These are phyloP conservation scores for Tuber microsphaerosporum DNA, from an alignment of 495 filamentous ascomycete species.

Conservation along the genomic window DNA sequence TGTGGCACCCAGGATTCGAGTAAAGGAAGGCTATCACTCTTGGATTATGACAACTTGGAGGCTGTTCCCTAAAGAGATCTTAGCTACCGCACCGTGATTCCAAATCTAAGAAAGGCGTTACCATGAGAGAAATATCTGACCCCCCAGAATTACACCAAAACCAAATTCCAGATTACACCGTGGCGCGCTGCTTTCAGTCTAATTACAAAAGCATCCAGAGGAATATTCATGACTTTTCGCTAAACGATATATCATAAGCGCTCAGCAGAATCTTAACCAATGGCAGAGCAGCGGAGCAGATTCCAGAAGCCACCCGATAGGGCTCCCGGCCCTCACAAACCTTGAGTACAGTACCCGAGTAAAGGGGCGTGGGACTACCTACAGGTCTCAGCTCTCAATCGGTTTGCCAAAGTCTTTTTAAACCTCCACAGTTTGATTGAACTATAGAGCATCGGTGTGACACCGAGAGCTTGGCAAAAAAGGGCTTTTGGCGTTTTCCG, in stretches of 20 bases:
- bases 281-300: not conserved
- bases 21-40: not conserved
- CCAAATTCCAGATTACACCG: not conserved
- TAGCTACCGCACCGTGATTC: not conserved
- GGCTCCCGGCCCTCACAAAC: not conserved
- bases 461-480: not conserved
- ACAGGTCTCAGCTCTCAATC: not conserved
- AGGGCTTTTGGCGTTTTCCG: not conserved
- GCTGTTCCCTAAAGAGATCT: not conserved
- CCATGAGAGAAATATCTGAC: not conserved
- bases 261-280: not conserved
- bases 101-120: not conserved
- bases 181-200: not conserved
- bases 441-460: not conserved
- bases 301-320: not conserved
- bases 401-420: not conserved
- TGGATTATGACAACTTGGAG: not conserved
- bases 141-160: not conserved
- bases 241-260: not conserved
- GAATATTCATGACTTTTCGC: not conserved
- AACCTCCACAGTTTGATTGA: not conserved
- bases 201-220: not conserved
- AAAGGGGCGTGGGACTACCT: not conserved
- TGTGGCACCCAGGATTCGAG: not conserved
- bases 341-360: not conserved